Percentiles rank a stretch among this genome's conserved stretches.
Evolutionary conservation across 2,329 filamentous ascomycete species (phyloP).

Genomic region (Sclerotinia spermophila): DNA sequence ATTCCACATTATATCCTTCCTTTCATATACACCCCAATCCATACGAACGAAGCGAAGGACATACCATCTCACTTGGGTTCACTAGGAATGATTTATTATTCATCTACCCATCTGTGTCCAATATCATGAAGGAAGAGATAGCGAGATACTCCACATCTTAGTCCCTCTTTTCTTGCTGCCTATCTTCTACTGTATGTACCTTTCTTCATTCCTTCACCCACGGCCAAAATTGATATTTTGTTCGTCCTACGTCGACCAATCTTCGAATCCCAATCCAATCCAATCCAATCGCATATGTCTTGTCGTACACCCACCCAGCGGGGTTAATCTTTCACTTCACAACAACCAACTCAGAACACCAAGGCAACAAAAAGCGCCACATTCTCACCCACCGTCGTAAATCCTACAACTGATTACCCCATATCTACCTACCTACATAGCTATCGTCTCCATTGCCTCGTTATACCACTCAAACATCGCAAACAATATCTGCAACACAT

Average conservation of each 20-base stretch:
- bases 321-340: background rate
- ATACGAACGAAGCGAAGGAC: too few species aligned
- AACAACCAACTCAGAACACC: background rate
- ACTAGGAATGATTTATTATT: background rate
- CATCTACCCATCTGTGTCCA: background rate
- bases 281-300: background rate
- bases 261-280: background rate
- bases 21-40: background rate
- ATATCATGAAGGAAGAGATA: background rate
- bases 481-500: conserved; percentile 13
- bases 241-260: background rate
- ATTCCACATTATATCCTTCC: background rate
- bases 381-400: conserved; percentile 5
- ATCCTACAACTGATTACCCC: background rate
- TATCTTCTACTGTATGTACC: background rate
- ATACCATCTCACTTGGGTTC: background rate
- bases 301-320: background rate
- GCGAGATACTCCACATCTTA: background rate
- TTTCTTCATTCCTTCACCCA: background rate
- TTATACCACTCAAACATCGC: background rate
- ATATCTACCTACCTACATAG: background rate
- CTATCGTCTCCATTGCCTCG: background rate
- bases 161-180: background rate
- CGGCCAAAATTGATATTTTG: background rate
- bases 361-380: conserved; percentile 15